Conservation (phyloP, 2,329 filamentous ascomycete species). For the Ophiobolus disseminans region DNA sequence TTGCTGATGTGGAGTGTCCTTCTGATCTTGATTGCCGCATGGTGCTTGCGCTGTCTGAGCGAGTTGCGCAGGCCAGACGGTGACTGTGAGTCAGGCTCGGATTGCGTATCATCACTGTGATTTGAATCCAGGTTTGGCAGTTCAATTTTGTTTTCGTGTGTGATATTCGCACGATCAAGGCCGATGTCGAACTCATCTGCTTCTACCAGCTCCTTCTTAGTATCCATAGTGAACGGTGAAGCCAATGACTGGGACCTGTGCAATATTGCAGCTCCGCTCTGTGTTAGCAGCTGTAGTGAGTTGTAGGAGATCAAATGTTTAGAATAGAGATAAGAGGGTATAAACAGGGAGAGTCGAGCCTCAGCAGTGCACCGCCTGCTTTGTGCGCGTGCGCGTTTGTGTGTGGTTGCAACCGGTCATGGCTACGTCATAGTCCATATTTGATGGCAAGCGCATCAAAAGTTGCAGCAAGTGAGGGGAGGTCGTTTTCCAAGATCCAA, state of each 20-base stretch:
- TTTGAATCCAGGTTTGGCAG: conserved; percentile 5
- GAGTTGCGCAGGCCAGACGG: conserved; percentile 21
- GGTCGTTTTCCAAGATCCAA: too few relatives aligned
- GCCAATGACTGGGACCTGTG: too few relatives aligned
- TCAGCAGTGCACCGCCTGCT: too few relatives aligned
- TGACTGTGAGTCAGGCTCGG: conserved; percentile 13
- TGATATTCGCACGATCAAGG: conserved; percentile 23
- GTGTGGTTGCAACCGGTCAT: neutral
- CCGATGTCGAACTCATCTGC: conserved; percentile 14
- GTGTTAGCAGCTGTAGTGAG: too few relatives aligned
- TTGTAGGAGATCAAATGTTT: too few relatives aligned
- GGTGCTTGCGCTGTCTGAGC: conserved; percentile 28
- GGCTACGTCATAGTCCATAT: neutral
- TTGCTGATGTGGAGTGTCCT: conserved; percentile 33
- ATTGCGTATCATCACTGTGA: conserved; percentile 28
- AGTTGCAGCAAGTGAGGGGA: neutral
- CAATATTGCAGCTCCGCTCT: too few relatives aligned
- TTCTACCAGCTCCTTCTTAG: conserved; percentile 32
- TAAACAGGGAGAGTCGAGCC: too few relatives aligned
- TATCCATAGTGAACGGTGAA: conserved; percentile 30
- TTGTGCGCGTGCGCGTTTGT: neutral
- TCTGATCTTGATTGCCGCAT: conserved; percentile 29
- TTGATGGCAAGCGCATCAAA: neutral
- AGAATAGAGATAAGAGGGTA: too few relatives aligned
- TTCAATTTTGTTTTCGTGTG: conserved; percentile 15